Evolutionary conservation across 495 filamentous ascomycete species (phyloP), one percentile per base, ranked within the genome.

Genomic region (Stereocaulon alpinum): DNA sequence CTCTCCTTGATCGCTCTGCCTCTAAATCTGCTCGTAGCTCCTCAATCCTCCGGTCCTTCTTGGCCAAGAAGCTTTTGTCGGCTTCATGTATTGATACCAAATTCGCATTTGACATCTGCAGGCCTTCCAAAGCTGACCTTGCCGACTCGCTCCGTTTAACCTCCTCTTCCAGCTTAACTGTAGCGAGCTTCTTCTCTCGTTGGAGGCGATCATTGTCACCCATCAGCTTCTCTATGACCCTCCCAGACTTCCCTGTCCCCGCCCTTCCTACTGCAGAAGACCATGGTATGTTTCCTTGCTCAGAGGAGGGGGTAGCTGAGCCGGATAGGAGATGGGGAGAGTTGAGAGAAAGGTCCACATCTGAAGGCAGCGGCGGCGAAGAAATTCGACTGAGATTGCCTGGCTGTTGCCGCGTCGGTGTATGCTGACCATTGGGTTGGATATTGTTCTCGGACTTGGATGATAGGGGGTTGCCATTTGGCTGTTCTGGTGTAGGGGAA

Each of bases 201-300:
- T 84, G 88, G 48, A 94, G 73, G 30, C 85, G 81, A 53, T 95
- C 91, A 65, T 92, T 93, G 63, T 96, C 91, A 40, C 85, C 87
- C 72, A 93, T 89, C 40, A 96, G 70, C 56, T 83, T 82, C 68
- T 95, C 90, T 66, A 96, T 95, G 15, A 96, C 91, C 15, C 91
- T 82, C n/a, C 91, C 90, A 2, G 87, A 93, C 73, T 95, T 95
- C 58, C 91, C 91, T 0, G 87, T 81, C 11, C 83, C 83, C 32
- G 89, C 89, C 55, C 87, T 83, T 43, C 89, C 89, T 42, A 92
- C 81, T 0, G 87, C 85, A 11, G 82, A 77, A 61, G 86, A 87
- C 88, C 87, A 92, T 59, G 64, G 47, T 56, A 56, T 55, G 66
- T 66, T 64, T 59, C 41, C 62, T 61, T 48, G 61, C 71, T 78